Conservation (phyloP, 1,139 yeast genomes). For the Saccharomycopsis crataegensis region DNA sequence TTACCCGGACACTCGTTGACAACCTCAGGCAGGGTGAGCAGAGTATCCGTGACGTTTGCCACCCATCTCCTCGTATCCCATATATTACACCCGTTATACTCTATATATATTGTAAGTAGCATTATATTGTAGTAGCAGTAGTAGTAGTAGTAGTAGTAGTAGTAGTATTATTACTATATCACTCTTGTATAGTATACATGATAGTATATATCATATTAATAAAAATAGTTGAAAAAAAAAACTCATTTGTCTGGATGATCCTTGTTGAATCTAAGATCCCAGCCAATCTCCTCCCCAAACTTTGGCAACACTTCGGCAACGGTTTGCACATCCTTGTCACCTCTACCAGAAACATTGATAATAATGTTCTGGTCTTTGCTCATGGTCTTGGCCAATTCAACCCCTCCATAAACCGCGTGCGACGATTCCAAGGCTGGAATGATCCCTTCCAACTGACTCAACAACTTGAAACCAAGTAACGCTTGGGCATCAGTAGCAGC, state of each 20-base stretch:
- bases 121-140: too few relatives aligned
- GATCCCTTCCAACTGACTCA: conserved; percentile 93
- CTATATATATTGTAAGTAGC: too few relatives aligned
- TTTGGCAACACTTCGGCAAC: conserved; percentile 91
- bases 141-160: too few relatives aligned
- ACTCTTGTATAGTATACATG: too few relatives aligned
- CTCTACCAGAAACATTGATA: conserved; percentile 93
- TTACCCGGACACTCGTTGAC: too few relatives aligned
- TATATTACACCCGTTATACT: too few relatives aligned
- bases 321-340: conserved; percentile 97
- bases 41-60: too few relatives aligned
- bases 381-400: conserved; percentile 82
- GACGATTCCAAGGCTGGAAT: conserved; percentile 98
- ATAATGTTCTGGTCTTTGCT: conserved; percentile 71
- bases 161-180: too few relatives aligned
- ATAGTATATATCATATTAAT: too few relatives aligned
- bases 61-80: too few relatives aligned
- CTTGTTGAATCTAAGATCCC: conserved; percentile 87
- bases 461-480: conserved; percentile 74
- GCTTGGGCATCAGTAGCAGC: conserved; percentile 97
- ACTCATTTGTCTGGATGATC: conserved; percentile 21
- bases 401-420: conserved; percentile 90
- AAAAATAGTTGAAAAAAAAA: too few relatives aligned
- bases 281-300: conserved; percentile 83
- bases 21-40: too few relatives aligned